Evolutionary conservation across 2,329 filamentous ascomycete genomes (phyloP).

Genomic region (Diatrype stigma): DNA sequence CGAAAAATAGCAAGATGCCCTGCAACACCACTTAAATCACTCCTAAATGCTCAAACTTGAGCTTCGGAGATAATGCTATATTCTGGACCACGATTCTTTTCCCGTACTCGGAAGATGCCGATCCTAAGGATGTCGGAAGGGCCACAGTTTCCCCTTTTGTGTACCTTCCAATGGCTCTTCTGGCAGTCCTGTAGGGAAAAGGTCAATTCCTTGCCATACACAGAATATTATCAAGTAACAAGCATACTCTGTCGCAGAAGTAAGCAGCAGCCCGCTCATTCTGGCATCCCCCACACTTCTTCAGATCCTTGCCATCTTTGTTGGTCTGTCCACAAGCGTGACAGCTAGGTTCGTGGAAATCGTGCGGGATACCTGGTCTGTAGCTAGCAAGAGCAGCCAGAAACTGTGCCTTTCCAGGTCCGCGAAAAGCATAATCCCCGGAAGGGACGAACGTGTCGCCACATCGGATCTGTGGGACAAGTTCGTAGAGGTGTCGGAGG

Average conservation of each 20-base stretch:
- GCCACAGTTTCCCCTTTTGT: slow-evolving; percentile 3
- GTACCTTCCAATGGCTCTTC: slow-evolving; percentile 7
- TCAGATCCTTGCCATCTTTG: too few relatives aligned
- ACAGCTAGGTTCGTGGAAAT: too few relatives aligned
- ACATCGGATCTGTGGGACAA: too few relatives aligned
- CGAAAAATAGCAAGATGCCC: neutral
- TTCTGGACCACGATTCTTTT: neutral
- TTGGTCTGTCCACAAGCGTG: too few relatives aligned
- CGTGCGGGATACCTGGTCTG: too few relatives aligned
- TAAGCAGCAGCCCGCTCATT: slow-evolving; percentile 6
- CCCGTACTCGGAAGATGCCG: neutral
- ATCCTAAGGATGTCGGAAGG: neutral
- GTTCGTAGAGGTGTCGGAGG: too few relatives aligned
- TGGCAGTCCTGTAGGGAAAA: slow-evolving; percentile 9
- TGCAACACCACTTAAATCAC: neutral
- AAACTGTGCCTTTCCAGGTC: too few relatives aligned
- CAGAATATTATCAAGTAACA: neutral
- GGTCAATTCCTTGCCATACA: neutral
- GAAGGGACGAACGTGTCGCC: too few relatives aligned
- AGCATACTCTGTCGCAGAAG: slow-evolving; percentile 14
- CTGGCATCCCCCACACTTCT: too few relatives aligned
- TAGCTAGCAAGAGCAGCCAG: too few relatives aligned
- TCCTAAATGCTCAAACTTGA: neutral
- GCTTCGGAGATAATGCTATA: neutral
- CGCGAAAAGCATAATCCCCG: too few relatives aligned